These are phyloP conservation scores for Saccharomycopsis olivae DNA, from an alignment of 805 yeast species.

Conservation along the genomic window DNA sequence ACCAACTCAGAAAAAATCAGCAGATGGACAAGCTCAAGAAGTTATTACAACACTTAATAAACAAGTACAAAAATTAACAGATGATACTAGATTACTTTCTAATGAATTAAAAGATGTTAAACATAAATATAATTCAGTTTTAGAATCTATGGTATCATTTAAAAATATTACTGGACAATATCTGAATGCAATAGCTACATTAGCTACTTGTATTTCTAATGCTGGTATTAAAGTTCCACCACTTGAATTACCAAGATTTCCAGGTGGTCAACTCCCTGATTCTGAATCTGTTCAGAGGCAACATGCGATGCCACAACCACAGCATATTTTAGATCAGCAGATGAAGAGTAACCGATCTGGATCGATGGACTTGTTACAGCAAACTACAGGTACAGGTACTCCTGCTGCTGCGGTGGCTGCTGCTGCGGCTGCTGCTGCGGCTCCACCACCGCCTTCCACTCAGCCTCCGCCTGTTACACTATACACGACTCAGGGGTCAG, in stretches of 20 bases:
- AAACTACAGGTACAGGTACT: neutral
- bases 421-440: conserved; percentile 14
- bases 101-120: conserved; percentile 33
- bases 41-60: conserved; percentile 21
- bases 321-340: neutral
- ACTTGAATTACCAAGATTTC: conserved; percentile 37
- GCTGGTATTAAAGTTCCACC: conserved; percentile 63
- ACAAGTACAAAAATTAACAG: conserved; percentile 26
- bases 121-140: conserved; percentile 51
- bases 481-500: neutral
- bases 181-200: conserved; percentile 37
- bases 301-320: neutral
- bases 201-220: conserved; percentile 39
- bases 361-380: no score
- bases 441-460: conserved; percentile 9
- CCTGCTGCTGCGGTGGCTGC: conserved; percentile 3
- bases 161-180: conserved; percentile 49
- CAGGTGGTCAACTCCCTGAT: neutral
- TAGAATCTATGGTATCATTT: conserved; percentile 49
- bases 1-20: conserved; percentile 41
- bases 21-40: conserved; percentile 15
- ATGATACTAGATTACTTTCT: conserved; percentile 26
- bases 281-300: neutral
- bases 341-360: neutral
- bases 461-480: neutral